Evolutionary conservation across 208 protist species (phyloP).

Genomic region (Leishmania guyanensis): DNA sequence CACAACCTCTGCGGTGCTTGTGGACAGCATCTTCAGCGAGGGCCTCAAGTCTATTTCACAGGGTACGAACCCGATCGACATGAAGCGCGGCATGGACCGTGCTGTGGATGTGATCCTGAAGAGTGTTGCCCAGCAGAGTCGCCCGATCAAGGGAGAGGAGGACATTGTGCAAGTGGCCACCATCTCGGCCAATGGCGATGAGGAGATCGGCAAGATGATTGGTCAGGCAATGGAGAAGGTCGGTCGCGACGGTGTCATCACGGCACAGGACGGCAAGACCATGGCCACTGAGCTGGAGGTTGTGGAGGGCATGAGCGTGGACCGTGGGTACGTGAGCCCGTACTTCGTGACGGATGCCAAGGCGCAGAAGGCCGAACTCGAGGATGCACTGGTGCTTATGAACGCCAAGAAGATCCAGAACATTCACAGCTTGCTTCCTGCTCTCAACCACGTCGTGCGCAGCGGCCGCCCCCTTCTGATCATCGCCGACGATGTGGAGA

Average conservation of each 20-base stretch:
- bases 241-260: conserved; percentile 99
- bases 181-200: conserved; percentile 99
- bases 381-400: conserved; percentile 63
- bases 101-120: conserved; percentile 81
- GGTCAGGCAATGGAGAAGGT: conserved; percentile 99
- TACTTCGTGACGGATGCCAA: conserved; percentile 99
- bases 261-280: conserved; percentile 98
- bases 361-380: conserved; percentile 95
- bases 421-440: conserved; percentile 89
- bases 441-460: conserved; percentile 67
- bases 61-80: conserved; percentile 99
- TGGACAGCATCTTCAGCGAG: conserved; percentile 97
- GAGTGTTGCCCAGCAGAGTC: conserved; percentile 51
- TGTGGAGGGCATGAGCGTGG: conserved; percentile 98
- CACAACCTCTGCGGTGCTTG: conserved; percentile 99
- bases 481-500: conserved; percentile 99
- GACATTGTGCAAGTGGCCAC: conserved; percentile 45
- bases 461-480: conserved; percentile 95
- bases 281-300: conserved; percentile 97
- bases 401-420: conserved; percentile 13
- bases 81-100: conserved; percentile 98
- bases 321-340: conserved; percentile 98
- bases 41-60: conserved; percentile 97
- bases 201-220: conserved; percentile 97
- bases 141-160: conserved; percentile 70